Conservation (phyloP, 495 filamentous ascomycete species). For the Lentithecium fluviatile region DNA sequence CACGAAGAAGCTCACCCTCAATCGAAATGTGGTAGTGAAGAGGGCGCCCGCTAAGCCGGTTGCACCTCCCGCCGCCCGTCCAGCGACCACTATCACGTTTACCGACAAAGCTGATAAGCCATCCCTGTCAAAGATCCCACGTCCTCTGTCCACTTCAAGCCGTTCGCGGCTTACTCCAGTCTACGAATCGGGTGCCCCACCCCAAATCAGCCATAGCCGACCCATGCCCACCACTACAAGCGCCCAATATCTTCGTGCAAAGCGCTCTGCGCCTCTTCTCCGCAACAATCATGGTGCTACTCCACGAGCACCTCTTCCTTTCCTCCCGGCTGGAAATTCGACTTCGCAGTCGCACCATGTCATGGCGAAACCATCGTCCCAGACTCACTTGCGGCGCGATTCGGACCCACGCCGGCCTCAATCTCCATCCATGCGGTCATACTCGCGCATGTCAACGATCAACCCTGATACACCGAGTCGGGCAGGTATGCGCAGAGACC, state of each 20-base stretch:
- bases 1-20: constrained; percentile 75
- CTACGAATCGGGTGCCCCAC: constrained; percentile 80
- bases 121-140: constrained; percentile 49
- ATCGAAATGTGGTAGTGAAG: constrained; percentile 92
- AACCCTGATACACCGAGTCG: constrained; percentile 49
- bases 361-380: constrained; percentile 62
- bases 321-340: constrained; percentile 75
- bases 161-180: constrained; percentile 87
- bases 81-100: constrained; percentile 85
- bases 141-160: constrained; percentile 60
- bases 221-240: constrained; percentile 68
- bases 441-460: constrained; percentile 53
- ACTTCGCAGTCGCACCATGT: constrained; percentile 76
- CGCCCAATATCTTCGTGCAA: constrained; percentile 73
- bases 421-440: constrained; percentile 51
- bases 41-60: constrained; percentile 53
- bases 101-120: constrained; percentile 75
- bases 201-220: constrained; percentile 64
- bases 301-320: constrained; percentile 62
- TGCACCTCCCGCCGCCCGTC: constrained; percentile 55
- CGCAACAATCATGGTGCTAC: constrained; percentile 48
- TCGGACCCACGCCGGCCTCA: constrained; percentile 60
- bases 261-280: constrained; percentile 85
- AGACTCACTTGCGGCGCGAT: constrained; percentile 69
- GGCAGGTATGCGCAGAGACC: constrained; percentile 40